Evolutionary conservation across 169 alveolate species (phyloP), one percentile per base, ranked within the genome.

Genomic region (Prorocentrum cordatum): DNA sequence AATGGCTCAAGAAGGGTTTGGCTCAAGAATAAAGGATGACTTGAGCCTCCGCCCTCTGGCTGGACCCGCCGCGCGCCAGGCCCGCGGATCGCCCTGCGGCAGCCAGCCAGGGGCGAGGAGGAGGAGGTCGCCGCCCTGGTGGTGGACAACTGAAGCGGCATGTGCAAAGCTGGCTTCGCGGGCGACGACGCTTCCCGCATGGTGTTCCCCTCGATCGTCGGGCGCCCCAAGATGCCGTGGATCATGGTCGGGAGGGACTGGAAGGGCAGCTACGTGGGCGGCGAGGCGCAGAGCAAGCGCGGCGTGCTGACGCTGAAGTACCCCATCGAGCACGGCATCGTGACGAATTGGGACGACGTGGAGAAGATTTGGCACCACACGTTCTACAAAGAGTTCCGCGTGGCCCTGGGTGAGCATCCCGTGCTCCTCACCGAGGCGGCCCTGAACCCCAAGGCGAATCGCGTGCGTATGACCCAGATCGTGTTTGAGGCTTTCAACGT

Each of bases 181-280:
- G 99, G 99, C 9, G 99, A 98, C 72, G 99, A 97, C 86, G 99
- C 99, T 64, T 99, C 99, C n/a, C 94, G 98, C 38, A 95, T 99
- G 92, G 98, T 96, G 70, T 98, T 98, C 95, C 99, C 99, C 14
- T 96, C 99, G 83, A 96, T 98, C 31, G 99, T 98, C 29, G 99
- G 99, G 24, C 93, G 98, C 82, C 99, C 99, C 36, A 93, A 93
- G 91, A 83, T 90, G 70, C 93, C 93, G 9, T 93, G 50, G 27
- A 96, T 96, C 88, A 97, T 98, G 97, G 98, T 96, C 26, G 99
- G 99, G 1, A 97, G 95, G 98, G 99, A 97, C 85, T 96, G 95
- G 93, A 97, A 96, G 94, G 99, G 96, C 83, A 93, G 95, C 89
- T 97, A 95, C 94, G 98, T 98, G 36, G 99, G 99, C 18, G 99